Conservation (phyloP, 2,329 filamentous ascomycete species). For the Nigrograna mackinnonii region DNA sequence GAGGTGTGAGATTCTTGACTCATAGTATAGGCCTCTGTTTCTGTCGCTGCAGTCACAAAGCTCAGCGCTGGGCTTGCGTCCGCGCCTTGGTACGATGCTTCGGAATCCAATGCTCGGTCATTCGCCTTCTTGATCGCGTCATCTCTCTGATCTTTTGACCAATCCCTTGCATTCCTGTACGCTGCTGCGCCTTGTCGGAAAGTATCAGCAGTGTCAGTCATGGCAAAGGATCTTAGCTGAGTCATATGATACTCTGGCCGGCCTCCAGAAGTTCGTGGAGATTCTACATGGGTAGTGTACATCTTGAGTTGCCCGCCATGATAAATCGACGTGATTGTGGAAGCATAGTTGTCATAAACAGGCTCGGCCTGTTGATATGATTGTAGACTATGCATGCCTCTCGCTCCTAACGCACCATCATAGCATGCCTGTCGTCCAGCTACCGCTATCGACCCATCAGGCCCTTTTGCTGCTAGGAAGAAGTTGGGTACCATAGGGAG, state of each 20-base stretch:
- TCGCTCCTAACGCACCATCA: conserved; percentile 28
- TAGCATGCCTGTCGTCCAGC: conserved; percentile 28
- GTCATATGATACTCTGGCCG: conserved; percentile 49
- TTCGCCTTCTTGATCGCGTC: conserved; percentile 9
- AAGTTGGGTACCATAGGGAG: conserved; percentile 29
- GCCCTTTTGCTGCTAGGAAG: conserved; percentile 47
- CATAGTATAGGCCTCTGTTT: conserved; percentile 4
- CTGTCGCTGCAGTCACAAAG: conserved; percentile 5
- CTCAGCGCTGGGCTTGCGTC: conserved; percentile 1
- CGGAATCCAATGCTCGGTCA: conserved; percentile 2
- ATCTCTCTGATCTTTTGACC: conserved; percentile 9
- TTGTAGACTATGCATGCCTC: conserved; percentile 43
- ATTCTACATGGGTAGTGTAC: conserved; percentile 45
- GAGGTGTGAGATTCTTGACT: conserved; percentile 4
- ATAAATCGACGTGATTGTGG: conserved; percentile 46
- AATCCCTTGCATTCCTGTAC: conserved; percentile 12
- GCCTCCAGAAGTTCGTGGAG: conserved; percentile 29
- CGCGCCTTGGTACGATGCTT: neutral
- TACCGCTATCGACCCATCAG: conserved; percentile 27
- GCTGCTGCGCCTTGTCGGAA: conserved; percentile 11
- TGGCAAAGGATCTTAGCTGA: conserved; percentile 9
- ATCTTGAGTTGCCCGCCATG: conserved; percentile 40
- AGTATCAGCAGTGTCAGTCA: conserved; percentile 12
- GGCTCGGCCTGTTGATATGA: conserved; percentile 36
- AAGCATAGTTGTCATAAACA: conserved; percentile 44